phyloP scores from a whole-genome alignment of 305 asterid genomes.

The Stenogyne calaminthoides region DNA sequence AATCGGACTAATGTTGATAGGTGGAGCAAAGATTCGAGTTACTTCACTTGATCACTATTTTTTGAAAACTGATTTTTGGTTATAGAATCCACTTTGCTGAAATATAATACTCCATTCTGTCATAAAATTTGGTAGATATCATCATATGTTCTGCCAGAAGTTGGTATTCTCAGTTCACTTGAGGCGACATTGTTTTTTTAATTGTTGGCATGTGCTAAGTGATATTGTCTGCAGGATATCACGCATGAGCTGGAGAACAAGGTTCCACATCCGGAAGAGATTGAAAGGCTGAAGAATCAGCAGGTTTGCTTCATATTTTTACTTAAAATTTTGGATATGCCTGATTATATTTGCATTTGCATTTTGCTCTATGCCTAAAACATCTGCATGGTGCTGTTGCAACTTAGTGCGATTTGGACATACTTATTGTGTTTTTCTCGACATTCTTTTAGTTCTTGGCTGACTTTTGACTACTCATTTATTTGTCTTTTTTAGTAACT shows the following conservation, averaged over 20 bases:
- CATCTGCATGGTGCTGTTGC: background rate
- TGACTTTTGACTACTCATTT: slow-evolving; percentile 8
- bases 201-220: slow-evolving; percentile 17
- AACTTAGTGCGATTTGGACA: slow-evolving; percentile 8
- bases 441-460: background rate
- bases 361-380: too few species aligned
- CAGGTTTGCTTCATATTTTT: slow-evolving; percentile 48
- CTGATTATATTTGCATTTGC: background rate
- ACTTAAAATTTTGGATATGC: slow-evolving; percentile 25
- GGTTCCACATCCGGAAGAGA: slow-evolving; percentile 84
- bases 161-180: background rate
- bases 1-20: background rate
- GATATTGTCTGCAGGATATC: slow-evolving; percentile 70
- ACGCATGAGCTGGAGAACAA: slow-evolving; percentile 94
- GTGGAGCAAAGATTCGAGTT: background rate
- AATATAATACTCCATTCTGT: background rate
- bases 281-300: slow-evolving; percentile 74
- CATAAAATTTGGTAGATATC: background rate
- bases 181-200: slow-evolving; percentile 4
- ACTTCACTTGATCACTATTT: background rate
- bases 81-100: background rate
- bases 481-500: background rate
- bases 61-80: background rate
- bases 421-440: background rate
- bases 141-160: background rate